A percentile compares a stretch with the other conserved stretches of the same genome.
Evolutionary conservation across 2,329 filamentous ascomycete genomes (phyloP).

Genomic region (Talaromyces sp.): DNA sequence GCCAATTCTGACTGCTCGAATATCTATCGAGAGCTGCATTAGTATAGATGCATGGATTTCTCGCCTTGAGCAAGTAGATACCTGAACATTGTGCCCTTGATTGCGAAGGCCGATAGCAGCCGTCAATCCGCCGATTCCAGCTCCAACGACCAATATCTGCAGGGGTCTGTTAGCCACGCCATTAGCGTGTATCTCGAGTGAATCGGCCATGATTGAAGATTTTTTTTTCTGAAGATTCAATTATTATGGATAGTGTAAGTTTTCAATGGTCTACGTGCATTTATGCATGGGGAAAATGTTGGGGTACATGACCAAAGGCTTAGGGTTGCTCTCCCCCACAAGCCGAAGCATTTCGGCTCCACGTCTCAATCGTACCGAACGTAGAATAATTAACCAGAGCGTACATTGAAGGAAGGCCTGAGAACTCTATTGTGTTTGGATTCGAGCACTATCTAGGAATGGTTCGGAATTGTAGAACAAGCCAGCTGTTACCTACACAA

Average conservation of each 20-base stretch:
- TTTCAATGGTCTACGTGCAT: background rate
- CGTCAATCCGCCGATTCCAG: constrained; percentile 35
- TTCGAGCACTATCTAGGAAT: background rate
- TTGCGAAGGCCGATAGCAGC: constrained; percentile 51
- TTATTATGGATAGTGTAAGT: background rate
- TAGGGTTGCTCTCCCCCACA: background rate
- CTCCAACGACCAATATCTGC: constrained; percentile 29
- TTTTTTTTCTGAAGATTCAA: too few relatives aligned
- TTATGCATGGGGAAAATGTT: background rate
- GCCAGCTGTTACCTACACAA: background rate
- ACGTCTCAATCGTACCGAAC: background rate
- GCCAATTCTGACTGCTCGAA: constrained; percentile 58
- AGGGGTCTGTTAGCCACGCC: background rate
- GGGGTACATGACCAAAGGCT: background rate
- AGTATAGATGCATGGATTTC: too few relatives aligned
- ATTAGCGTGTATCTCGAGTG: background rate
- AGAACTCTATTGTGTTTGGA: background rate
- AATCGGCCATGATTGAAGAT: too few relatives aligned
- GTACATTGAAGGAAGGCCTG: background rate
- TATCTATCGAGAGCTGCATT: constrained; percentile 34
- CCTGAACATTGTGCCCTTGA: constrained; percentile 50
- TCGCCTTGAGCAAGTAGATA: too few relatives aligned
- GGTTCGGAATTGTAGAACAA: background rate
- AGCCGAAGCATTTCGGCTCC: background rate
- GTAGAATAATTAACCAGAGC: background rate